A percentile compares a stretch with the other conserved stretches of the same genome.
Conservation (phyloP, 768 basidiomycete species). For the Cystofilobasidium bisporidii region DNA sequence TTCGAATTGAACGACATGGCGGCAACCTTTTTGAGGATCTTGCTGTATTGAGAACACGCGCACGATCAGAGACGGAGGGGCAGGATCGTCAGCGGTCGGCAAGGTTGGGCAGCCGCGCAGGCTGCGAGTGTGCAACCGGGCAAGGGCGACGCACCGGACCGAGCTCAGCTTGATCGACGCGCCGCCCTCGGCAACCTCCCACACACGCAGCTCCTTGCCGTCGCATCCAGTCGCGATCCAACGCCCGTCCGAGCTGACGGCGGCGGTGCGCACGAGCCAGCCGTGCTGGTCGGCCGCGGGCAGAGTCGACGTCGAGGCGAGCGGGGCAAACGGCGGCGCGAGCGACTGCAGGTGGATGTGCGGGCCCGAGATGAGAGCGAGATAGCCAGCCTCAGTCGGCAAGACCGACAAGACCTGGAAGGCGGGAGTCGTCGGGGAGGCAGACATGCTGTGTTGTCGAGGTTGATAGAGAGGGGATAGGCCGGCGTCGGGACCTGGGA, state of each 20-base stretch:
- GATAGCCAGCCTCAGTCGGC: not conserved
- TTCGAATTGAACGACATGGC: slow-evolving; percentile 55
- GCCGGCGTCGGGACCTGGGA: no score
- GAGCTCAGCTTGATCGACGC: slow-evolving; percentile 44
- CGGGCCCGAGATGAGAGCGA: slow-evolving; percentile 16
- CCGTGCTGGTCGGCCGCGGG: slow-evolving; percentile 12
- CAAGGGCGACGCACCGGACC: not conserved
- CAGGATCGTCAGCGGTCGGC: no score
- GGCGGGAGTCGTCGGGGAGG: slow-evolving; percentile 3
- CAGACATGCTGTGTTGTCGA: no score
- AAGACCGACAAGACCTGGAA: slow-evolving; percentile 17
- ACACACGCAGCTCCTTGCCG: slow-evolving; percentile 71
- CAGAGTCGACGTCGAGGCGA: slow-evolving; percentile 16
- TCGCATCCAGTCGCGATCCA: slow-evolving; percentile 57
- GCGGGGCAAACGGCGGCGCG: slow-evolving; percentile 2
- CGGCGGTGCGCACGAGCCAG: slow-evolving; percentile 32
- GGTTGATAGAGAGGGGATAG: no score
- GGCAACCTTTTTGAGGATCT: slow-evolving; percentile 75
- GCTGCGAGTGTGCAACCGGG: no score
- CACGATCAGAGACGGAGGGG: not conserved
- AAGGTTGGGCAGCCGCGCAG: no score
- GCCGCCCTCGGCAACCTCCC: slow-evolving; percentile 48
- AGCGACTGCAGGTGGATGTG: slow-evolving; percentile 7
- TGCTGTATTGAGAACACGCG: slow-evolving; percentile 43
- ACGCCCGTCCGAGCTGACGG: slow-evolving; percentile 31